Percentiles rank a stretch among this genome's conserved stretches.
Evolutionary conservation across 2,329 filamentous ascomycete species (phyloP).

Genomic region (Colletotrichum higginsianum): DNA sequence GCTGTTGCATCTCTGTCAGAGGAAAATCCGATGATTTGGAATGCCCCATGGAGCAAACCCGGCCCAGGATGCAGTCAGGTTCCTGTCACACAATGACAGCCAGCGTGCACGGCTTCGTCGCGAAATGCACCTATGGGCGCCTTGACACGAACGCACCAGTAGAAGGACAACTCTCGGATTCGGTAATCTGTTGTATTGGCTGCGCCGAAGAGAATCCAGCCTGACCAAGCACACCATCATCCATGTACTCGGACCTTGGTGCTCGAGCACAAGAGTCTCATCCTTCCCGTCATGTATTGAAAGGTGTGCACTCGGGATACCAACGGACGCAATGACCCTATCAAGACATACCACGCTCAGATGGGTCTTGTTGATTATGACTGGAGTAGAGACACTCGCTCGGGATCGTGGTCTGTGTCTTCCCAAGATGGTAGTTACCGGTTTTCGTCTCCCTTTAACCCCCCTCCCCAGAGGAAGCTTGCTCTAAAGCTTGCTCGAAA

Average conservation of each 20-base stretch:
- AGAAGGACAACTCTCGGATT: background rate
- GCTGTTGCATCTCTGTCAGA: background rate
- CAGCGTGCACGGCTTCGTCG: constrained; percentile 8
- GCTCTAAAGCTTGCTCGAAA: constrained; percentile 1
- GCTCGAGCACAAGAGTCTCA: background rate
- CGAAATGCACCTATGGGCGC: no score
- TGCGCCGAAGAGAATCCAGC: no score
- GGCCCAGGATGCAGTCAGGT: background rate
- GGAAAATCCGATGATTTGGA: background rate
- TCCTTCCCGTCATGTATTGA: background rate
- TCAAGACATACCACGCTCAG: background rate
- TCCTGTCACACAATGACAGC: constrained; percentile 14
- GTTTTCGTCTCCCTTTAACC: constrained; percentile 1
- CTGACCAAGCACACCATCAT: background rate
- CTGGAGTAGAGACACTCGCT: constrained; percentile 7
- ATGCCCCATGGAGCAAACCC: background rate
- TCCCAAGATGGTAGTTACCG: background rate
- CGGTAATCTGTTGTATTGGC: background rate
- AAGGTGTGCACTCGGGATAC: background rate
- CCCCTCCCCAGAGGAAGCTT: background rate
- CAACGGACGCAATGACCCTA: background rate
- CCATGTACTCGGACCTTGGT: constrained; percentile 3
- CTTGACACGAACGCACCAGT: background rate
- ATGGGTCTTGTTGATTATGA: background rate
- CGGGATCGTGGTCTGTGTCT: constrained; percentile 27